Evolutionary conservation across 2,329 filamentous ascomycete genomes (phyloP), one percentile per base, ranked within the genome.

Genomic region (Arthrobotrys entomopaga): DNA sequence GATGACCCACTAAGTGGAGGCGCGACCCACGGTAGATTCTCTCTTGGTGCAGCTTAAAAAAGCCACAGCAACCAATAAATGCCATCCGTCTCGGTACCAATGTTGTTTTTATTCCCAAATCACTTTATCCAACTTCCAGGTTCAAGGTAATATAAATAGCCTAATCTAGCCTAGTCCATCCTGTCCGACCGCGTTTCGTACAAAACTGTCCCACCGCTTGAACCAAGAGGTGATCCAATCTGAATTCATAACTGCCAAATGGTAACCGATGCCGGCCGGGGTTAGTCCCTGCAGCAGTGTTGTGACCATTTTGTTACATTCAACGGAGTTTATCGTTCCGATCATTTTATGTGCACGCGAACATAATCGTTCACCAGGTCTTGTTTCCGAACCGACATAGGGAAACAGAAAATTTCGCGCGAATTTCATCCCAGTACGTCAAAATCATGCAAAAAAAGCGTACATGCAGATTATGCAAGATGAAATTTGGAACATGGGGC

Each of bases 111-210:
- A 49, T 66, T 49, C 48, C 61, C 61, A 63, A 56, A 66, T 49
- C 50, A 63, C 22, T 73, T 73, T 73, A 73, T 54, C 69, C 69
- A 60, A 13, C 24, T 65, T 34, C 65, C 56, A 43, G 60, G 43
- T 53, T 63, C 50, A 56, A 65, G 20, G 48, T 66, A 50, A 26
- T 40, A 34, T 34, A 24, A 58, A 58, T 58, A 73, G 46, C 54
- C 49, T 66, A 46, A 63, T 61, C 61, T 66, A 66, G 26, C 69
- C 61, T 43, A 50, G 42, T 49, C 38, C 61, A 66, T 63, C 26
- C 54, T 60, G 61, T 66, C 46, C 49, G 29, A 65, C 61, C 24
- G 52, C 40, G 52, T 38, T 65, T 63, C n/a, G 11, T 60, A 59
- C 59, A 72, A 29, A 40, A 13, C 29, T 65, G 38, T 48, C 65